Percentiles rank a stretch among this genome's conserved stretches.
phyloP scores from a whole-genome alignment of 768 basidiomycete species.

The Clitopilus hobsonii region DNA sequence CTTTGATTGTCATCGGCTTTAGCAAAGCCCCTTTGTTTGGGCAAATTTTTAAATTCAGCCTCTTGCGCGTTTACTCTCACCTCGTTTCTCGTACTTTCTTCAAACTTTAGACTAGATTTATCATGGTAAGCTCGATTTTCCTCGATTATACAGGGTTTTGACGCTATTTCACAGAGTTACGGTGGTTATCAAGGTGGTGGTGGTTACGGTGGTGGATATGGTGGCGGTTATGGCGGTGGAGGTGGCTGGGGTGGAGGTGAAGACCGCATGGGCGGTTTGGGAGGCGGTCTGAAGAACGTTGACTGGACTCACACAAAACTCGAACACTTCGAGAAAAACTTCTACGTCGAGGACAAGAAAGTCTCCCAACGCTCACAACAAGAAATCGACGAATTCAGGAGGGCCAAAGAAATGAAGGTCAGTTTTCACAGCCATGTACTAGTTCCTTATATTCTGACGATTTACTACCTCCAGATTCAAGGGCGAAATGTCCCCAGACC shows the following conservation, averaged over 20 bases:
- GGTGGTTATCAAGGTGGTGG: slow-evolving; percentile 34
- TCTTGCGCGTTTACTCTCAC: slow-evolving; percentile 13
- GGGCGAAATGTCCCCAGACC: slow-evolving; percentile 87
- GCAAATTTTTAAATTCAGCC: slow-evolving; percentile 16
- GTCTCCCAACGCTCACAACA: slow-evolving; percentile 73
- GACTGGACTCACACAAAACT: slow-evolving; percentile 80
- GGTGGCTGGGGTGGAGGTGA: slow-evolving; percentile 53
- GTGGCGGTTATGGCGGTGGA: slow-evolving; percentile 38
- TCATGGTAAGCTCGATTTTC: slow-evolving; percentile 18
- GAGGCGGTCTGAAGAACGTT: slow-evolving; percentile 74
- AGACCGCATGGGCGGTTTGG: slow-evolving; percentile 79
- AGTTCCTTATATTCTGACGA: not conserved
- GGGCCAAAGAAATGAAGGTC: slow-evolving; percentile 84
- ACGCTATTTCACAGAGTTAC: slow-evolving; percentile 32
- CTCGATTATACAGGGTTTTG: not conserved
- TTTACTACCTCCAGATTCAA: slow-evolving; percentile 55
- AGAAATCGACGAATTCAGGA: slow-evolving; percentile 87
- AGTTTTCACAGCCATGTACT: slow-evolving; percentile 7
- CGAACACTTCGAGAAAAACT: slow-evolving; percentile 95
- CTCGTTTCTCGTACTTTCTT: slow-evolving; percentile 14
- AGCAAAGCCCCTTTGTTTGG: slow-evolving; percentile 11
- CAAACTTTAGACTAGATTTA: slow-evolving; percentile 11
- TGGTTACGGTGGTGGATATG: slow-evolving; percentile 33
- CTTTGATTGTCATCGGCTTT: slow-evolving; percentile 9
- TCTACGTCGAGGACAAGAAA: slow-evolving; percentile 87